Evolutionary conservation across 148 eudicot genomes (phyloP).

Genomic region (Beta vulgaris): DNA sequence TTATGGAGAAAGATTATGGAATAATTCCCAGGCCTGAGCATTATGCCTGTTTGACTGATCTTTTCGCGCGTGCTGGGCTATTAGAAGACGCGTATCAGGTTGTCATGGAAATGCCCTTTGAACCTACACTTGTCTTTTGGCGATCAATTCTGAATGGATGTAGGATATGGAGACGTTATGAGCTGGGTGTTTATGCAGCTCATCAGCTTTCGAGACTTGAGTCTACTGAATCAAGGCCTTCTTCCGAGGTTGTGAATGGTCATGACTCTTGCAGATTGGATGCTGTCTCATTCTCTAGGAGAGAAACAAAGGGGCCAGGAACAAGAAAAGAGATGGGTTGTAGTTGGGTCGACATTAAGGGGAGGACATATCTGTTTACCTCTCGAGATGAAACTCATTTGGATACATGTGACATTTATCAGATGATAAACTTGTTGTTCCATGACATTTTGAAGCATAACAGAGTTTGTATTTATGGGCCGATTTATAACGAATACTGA

Average conservation of each 20-base stretch:
- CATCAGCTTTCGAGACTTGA: conserved; percentile 25
- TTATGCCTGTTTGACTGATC: conserved; percentile 33
- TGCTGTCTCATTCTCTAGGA: conserved; percentile 17
- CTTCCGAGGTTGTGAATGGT: conserved; percentile 19
- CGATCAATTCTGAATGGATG: conserved; percentile 34
- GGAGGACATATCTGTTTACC: conserved; percentile 23
- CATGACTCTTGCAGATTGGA: conserved; percentile 21
- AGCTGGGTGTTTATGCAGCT: conserved; percentile 31
- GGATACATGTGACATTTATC: conserved; percentile 20
- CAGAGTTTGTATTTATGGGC: not conserved
- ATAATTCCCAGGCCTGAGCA: conserved; percentile 31
- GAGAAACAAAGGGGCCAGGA: conserved; percentile 19
- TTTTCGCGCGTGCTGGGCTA: conserved; percentile 31
- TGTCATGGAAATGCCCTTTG: conserved; percentile 33
- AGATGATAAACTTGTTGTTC: conserved; percentile 17
- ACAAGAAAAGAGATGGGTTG: conserved; percentile 29
- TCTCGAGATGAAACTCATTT: conserved; percentile 25
- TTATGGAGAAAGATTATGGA: conserved; percentile 25
- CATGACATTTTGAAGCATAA: conserved; percentile 17
- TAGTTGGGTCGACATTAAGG: conserved; percentile 34
- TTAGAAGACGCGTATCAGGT: conserved; percentile 32
- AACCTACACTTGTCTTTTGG: conserved; percentile 34
- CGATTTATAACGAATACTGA: not conserved
- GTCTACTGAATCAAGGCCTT: conserved; percentile 29
- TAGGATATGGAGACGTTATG: conserved; percentile 29